Percentiles rank a stretch among this genome's conserved stretches.
Conservation (phyloP, 129 eudicot species). For the Glebionis coronaria region DNA sequence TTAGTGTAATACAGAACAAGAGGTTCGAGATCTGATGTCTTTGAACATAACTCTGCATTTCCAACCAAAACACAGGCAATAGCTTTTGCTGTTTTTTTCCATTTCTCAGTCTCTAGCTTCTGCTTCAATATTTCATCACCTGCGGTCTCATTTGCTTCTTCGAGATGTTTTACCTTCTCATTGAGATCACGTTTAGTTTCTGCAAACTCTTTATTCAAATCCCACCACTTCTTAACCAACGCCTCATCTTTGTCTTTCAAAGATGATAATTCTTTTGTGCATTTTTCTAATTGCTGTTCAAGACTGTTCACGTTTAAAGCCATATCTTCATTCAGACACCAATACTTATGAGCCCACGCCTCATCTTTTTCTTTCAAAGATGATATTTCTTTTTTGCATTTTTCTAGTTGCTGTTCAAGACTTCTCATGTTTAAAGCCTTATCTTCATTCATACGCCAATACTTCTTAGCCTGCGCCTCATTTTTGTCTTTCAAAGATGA, state of each 20-base stretch:
- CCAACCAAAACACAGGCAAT: constrained; percentile 64
- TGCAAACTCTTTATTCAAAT: constrained; percentile 37
- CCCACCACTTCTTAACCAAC: constrained; percentile 23
- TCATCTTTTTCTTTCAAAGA: no score
- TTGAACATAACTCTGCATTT: no score
- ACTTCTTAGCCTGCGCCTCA: neutral
- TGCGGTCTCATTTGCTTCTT: constrained; percentile 44
- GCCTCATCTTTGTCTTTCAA: constrained; percentile 40
- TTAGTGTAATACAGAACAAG: no score
- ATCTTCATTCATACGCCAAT: no score
- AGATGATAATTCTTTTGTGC: constrained; percentile 22
- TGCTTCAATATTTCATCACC: constrained; percentile 56
- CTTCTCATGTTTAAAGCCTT: no score
- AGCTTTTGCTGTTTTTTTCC: constrained; percentile 96
- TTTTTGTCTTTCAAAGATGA: constrained; percentile 33
- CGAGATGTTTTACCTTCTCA: constrained; percentile 48
- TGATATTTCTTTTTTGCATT: no score
- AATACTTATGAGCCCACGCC: no score
- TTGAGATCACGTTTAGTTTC: constrained; percentile 33
- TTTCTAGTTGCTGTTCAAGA: no score
- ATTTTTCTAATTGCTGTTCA: constrained; percentile 23
- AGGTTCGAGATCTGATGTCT: no score
- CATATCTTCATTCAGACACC: constrained; percentile 17
- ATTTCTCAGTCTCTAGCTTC: constrained; percentile 60
- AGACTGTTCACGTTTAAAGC: constrained; percentile 1